Percentiles rank a stretch among this genome's conserved stretches.
Evolutionary conservation across 371 early-diverging fungal genomes (phyloP).

Genomic region (Mucor piriformis): DNA sequence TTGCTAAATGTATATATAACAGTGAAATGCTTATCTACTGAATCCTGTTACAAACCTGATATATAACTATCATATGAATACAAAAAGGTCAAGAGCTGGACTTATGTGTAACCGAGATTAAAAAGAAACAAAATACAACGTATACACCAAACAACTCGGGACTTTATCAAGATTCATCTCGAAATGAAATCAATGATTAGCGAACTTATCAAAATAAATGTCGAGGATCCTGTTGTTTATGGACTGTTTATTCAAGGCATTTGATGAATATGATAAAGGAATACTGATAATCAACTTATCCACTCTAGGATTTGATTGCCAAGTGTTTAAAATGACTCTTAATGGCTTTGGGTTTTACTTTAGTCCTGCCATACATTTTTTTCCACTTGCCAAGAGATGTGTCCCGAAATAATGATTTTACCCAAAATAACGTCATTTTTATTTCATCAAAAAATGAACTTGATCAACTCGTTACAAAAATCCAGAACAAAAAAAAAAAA

Average conservation of each 20-base stretch:
- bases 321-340: background rate
- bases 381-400: background rate
- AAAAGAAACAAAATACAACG: background rate
- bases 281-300: background rate
- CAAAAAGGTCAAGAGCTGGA: background rate
- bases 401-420: background rate
- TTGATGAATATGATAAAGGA: background rate
- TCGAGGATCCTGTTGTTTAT: conserved; percentile 5
- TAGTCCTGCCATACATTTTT: background rate
- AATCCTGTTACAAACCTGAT: background rate
- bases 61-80: conserved; percentile 4
- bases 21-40: background rate
- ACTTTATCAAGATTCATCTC: conserved; percentile 2
- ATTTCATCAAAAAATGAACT: background rate
- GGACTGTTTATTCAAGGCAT: conserved; percentile 1
- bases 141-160: conserved; percentile 2
- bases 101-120: conserved; percentile 3
- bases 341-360: background rate
- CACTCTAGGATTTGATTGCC: background rate
- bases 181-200: background rate
- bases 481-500: background rate
- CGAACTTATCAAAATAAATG: background rate
- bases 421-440: background rate
- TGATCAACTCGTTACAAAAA: background rate
- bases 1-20: background rate